Base-by-base conservation (phyloP, 495 filamentous ascomycete species). In the Neurospora cerealis region DNA sequence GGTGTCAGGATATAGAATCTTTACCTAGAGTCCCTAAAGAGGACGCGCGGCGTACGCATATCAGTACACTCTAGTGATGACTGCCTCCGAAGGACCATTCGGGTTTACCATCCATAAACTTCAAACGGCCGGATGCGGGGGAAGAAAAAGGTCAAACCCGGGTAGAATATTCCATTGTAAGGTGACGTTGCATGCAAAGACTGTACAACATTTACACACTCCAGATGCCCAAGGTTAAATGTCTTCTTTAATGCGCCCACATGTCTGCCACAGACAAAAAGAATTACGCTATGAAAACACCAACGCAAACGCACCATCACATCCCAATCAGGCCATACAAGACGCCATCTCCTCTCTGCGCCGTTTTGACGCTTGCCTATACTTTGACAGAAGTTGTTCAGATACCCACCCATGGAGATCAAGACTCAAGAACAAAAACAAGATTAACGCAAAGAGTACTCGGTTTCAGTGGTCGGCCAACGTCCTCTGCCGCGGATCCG, bases 401-500 rank as follows among this genome's bases (percentile, higher is more conserved):
- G 17, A 66, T 19, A 66, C 7, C 13, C 54, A 34, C 54, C 54
- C 54, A 32, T 8, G 28, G 28, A 66, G 28, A 66, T 66, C 28
- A 66, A 34, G 28, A 66, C 24, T 34, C 54, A 3, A 19, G 28
- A 66, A 66, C 15, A 66, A 15, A 34, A 36, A 34, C 54, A 34
- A 66, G 28, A 28, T 36, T 7, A 66, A 19, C 8, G 44, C 34
- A 11, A 71, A 36, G n/a, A 40, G 46, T 39, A 21, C 9, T 39
- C 36, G 36, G 24, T 21, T 71, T 77, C 38, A 83, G 72, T 79
- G 79, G 46, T 83, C 80, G 62, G 81, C 76, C 39, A 89, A 80
- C 11, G 76, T 82, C 48, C 79, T 81, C 73, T 88, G 86, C 54
- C 87, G 84, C 42, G 91, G 91, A 78, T 93, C 91, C 48, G 81